phyloP scores from a whole-genome alignment of 352 stramenopile genomes.

The Globisporangium cylindrosporum region DNA sequence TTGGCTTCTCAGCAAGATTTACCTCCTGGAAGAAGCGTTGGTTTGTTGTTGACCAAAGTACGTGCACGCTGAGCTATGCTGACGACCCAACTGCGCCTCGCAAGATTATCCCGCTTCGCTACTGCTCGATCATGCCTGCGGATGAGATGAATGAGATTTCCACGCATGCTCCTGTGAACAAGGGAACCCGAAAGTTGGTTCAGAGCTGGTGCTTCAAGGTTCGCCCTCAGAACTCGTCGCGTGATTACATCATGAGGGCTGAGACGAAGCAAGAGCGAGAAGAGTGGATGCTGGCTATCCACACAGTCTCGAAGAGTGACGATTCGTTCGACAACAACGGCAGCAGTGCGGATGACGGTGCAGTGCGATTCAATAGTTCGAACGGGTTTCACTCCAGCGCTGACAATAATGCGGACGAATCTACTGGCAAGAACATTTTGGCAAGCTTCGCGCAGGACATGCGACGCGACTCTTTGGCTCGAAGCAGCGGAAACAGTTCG shows the following conservation, averaged over 20 bases:
- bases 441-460: slow-evolving; percentile 33
- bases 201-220: slow-evolving; percentile 89
- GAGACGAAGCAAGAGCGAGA: slow-evolving; percentile 89
- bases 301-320: slow-evolving; percentile 69
- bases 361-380: slow-evolving; percentile 9
- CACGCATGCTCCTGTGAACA: slow-evolving; percentile 84
- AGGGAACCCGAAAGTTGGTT: slow-evolving; percentile 70
- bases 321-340: slow-evolving; percentile 39
- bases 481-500: slow-evolving; percentile 54
- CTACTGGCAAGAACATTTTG: slow-evolving; percentile 57
- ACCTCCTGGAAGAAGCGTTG: slow-evolving; percentile 74
- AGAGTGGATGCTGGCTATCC: slow-evolving; percentile 87
- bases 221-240: slow-evolving; percentile 62
- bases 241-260: slow-evolving; percentile 81
- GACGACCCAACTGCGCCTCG: slow-evolving; percentile 59
- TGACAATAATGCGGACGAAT: slow-evolving; percentile 56
- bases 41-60: slow-evolving; percentile 80
- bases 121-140: slow-evolving; percentile 66
- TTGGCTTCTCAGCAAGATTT: slow-evolving; percentile 66
- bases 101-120: slow-evolving; percentile 71
- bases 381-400: slow-evolving; percentile 4
- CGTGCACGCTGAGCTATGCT: slow-evolving; percentile 76
- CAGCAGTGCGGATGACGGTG: slow-evolving; percentile 20
- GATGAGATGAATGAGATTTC: slow-evolving; percentile 88
- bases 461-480: slow-evolving; percentile 56